These are phyloP conservation scores for Xylaria digitata DNA, from an alignment of 2,329 filamentous ascomycete species.

Conservation along the genomic window DNA sequence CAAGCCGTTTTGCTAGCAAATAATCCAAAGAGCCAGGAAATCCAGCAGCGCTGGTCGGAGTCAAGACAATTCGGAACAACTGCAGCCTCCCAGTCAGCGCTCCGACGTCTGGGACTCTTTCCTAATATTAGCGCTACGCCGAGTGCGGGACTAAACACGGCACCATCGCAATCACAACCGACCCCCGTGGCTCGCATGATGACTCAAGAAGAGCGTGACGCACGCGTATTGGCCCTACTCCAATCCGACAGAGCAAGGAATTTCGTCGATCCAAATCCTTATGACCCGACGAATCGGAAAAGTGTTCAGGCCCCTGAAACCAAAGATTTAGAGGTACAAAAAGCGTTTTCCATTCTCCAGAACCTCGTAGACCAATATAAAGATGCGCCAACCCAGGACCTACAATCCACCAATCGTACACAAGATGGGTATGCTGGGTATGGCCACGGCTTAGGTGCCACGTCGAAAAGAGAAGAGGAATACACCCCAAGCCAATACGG, in stretches of 20 bases:
- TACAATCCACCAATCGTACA: slow-evolving; percentile 59
- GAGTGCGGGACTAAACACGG: not conserved
- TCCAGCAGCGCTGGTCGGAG: slow-evolving; percentile 63
- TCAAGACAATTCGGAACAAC: slow-evolving; percentile 56
- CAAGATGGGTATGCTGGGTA: slow-evolving; percentile 66
- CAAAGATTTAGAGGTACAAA: slow-evolving; percentile 56
- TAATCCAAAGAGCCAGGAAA: slow-evolving; percentile 59
- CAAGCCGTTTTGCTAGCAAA: slow-evolving; percentile 54
- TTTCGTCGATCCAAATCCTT: slow-evolving; percentile 58
- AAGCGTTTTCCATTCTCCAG: slow-evolving; percentile 58
- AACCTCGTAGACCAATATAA: slow-evolving; percentile 56
- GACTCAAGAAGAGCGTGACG: slow-evolving; percentile 53
- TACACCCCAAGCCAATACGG: slow-evolving; percentile 29
- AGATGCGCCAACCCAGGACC: slow-evolving; percentile 63
- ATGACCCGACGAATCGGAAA: slow-evolving; percentile 50
- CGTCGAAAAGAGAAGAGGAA: slow-evolving; percentile 54
- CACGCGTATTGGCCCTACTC: slow-evolving; percentile 57
- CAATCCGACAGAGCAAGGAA: slow-evolving; percentile 56
- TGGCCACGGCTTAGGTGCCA: slow-evolving; percentile 54
- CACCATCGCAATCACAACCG: slow-evolving; percentile 3
- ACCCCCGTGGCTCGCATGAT: slow-evolving; percentile 48
- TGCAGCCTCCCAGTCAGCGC: slow-evolving; percentile 57
- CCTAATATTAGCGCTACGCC: not conserved
- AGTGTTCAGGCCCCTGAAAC: slow-evolving; percentile 54
- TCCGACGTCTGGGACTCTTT: slow-evolving; percentile 55